A percentile compares a stretch with the other conserved stretches of the same genome.
Conservation (phyloP, 1,284 basidiomycete genomes). For the Lentinula novae-zelandiae region DNA sequence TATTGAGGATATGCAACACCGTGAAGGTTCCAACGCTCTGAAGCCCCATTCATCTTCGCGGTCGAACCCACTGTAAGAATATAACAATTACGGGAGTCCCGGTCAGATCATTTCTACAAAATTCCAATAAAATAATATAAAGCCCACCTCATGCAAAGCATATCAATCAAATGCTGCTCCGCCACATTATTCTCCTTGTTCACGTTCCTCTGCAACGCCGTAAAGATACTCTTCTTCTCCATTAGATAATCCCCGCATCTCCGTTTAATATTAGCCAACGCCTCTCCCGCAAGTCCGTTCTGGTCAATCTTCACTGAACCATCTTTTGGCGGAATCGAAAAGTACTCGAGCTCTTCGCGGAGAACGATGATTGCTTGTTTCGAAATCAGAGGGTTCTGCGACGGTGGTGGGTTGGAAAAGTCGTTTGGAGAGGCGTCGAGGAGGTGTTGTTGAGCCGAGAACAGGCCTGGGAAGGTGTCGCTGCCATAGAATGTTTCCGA, state of each 20-base stretch:
- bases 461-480: conserved; percentile 66
- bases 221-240: conserved; percentile 91
- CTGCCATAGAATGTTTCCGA: conserved; percentile 94
- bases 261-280: conserved; percentile 74
- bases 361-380: conserved; percentile 99
- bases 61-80: conserved; percentile 78
- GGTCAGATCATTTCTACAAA: not conserved
- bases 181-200: conserved; percentile 99
- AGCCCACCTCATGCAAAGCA: conserved; percentile 97
- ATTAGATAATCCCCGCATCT: conserved; percentile 86
- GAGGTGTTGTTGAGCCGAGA: conserved; percentile 77
- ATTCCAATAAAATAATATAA: not conserved
- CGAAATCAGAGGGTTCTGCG: conserved; percentile 87
- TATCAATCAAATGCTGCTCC: conserved; percentile 99
- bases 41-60: conserved; percentile 97
- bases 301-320: conserved; percentile 65
- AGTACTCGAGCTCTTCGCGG: conserved; percentile 97
- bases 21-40: conserved; percentile 89
- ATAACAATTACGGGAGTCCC: conserved; percentile 8
- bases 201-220: conserved; percentile 96
- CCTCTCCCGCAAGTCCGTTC: conserved; percentile 75
- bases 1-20: conserved; percentile 98
- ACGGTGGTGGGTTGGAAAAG: conserved; percentile 52
- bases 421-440: conserved; percentile 60
- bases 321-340: conserved; percentile 85